These are phyloP conservation scores for Jamesozyma gamospora DNA, from an alignment of 805 yeast species.

Conservation along the genomic window DNA sequence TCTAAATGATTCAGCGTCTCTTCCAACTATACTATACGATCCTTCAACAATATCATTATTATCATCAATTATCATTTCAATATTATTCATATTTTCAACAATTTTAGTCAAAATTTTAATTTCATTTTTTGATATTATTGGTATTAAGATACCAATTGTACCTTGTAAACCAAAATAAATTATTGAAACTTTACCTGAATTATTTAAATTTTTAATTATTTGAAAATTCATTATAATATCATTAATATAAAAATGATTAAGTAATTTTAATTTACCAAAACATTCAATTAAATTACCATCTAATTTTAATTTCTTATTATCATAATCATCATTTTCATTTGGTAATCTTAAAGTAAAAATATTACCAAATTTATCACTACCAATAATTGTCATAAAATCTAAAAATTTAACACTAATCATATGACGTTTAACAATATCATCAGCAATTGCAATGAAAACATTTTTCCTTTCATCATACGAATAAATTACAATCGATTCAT, in stretches of 20 bases:
- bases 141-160: conserved; percentile 61
- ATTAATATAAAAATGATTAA: conserved; percentile 52
- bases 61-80: conserved; percentile 14
- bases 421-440: conserved; percentile 60
- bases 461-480: conserved; percentile 40
- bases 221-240: conserved; percentile 62
- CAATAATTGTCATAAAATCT: conserved; percentile 67
- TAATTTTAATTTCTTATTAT: conserved; percentile 1
- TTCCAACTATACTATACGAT: conserved; percentile 39
- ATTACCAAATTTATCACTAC: conserved; percentile 86
- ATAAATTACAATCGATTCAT: conserved; percentile 51
- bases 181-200: conserved; percentile 50
- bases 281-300: conserved; percentile 23
- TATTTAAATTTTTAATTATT: conserved; percentile 27
- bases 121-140: conserved; percentile 55
- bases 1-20: conserved; percentile 59
- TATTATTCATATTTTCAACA: conserved; percentile 30
- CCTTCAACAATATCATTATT: conserved; percentile 15
- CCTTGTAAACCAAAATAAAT: conserved; percentile 76
- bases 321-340: conserved; percentile 28
- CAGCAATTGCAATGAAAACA: conserved; percentile 53
- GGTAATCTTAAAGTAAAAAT: conserved; percentile 55
- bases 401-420: conserved; percentile 49
- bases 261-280: conserved; percentile 39
- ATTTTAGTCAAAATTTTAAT: conserved; percentile 46